These are phyloP conservation scores for Coniferiporia sulphurascens DNA, from an alignment of 1,284 basidiomycete genomes.

Conservation along the genomic window DNA sequence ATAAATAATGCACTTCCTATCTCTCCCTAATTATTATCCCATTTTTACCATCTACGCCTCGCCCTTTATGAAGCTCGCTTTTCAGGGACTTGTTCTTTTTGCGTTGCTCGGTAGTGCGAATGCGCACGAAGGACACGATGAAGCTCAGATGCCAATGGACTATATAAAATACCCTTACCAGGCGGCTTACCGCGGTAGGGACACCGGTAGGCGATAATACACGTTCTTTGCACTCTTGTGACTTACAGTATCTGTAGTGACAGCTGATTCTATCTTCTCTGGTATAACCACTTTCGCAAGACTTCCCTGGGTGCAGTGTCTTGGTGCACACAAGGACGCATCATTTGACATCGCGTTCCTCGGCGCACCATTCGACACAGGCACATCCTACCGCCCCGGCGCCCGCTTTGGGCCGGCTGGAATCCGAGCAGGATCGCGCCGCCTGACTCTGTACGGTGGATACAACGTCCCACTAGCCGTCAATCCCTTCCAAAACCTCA, in stretches of 20 bases:
- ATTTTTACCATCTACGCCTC: neutral
- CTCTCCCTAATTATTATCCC: neutral
- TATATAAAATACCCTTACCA: constrained; percentile 62
- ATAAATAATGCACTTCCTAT: neutral
- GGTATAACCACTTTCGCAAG: constrained; percentile 74
- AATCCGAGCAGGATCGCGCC: constrained; percentile 70
- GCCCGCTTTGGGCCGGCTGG: constrained; percentile 76
- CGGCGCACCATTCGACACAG: constrained; percentile 77
- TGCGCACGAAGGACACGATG: constrained; percentile 38
- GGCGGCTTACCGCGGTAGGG: constrained; percentile 46
- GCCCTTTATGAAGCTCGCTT: constrained; percentile 4
- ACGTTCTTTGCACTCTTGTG: neutral
- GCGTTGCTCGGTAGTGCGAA: constrained; percentile 23
- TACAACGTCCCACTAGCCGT: constrained; percentile 70
- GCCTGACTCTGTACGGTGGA: constrained; percentile 67
- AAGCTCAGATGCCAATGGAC: constrained; percentile 56
- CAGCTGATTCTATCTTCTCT: constrained; percentile 66
- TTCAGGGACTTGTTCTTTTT: neutral
- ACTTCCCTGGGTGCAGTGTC: constrained; percentile 70
- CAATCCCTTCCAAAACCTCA: constrained; percentile 63
- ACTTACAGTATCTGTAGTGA: constrained; percentile 38
- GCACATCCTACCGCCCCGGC: constrained; percentile 71
- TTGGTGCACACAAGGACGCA: constrained; percentile 49
- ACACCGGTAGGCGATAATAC: constrained; percentile 40
- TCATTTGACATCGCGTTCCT: constrained; percentile 74